A percentile compares a stretch with the other conserved stretches of the same genome.
These are phyloP conservation scores for Amanita jacksonii DNA, from an alignment of 768 basidiomycete genomes.

Conservation along the genomic window DNA sequence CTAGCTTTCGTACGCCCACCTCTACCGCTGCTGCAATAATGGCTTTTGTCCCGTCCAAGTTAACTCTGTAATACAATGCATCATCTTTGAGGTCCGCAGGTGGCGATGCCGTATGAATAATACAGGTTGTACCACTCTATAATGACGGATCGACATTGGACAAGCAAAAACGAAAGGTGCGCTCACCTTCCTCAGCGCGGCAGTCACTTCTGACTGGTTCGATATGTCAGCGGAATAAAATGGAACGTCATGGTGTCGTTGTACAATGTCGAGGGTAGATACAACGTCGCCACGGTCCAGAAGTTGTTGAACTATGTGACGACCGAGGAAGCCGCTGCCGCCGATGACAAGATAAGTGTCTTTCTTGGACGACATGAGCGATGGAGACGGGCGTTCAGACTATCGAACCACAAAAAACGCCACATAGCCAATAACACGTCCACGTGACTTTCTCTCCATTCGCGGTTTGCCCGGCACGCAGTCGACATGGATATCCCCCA, in stretches of 20 bases:
- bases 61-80: slow-evolving; percentile 82
- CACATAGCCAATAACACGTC: slow-evolving; percentile 19
- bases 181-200: slow-evolving; percentile 66
- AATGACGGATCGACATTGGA: slow-evolving; percentile 4
- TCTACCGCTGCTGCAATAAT: slow-evolving; percentile 76
- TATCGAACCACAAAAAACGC: slow-evolving; percentile 5
- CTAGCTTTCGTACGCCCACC: slow-evolving; percentile 70
- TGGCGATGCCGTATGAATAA: slow-evolving; percentile 92
- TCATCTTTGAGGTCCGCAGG: slow-evolving; percentile 56
- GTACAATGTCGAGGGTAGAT: slow-evolving; percentile 85
- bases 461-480: slow-evolving; percentile 13
- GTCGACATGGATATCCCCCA: slow-evolving; percentile 21
- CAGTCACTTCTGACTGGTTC: slow-evolving; percentile 58
- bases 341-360: slow-evolving; percentile 90
- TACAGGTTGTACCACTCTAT: slow-evolving; percentile 76
- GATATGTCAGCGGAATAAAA: slow-evolving; percentile 91
- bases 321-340: slow-evolving; percentile 86
- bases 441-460: slow-evolving; percentile 27
- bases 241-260: slow-evolving; percentile 76
- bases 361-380: slow-evolving; percentile 24
- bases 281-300: slow-evolving; percentile 72
- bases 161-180: not conserved
- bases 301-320: slow-evolving; percentile 84
- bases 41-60: slow-evolving; percentile 83
- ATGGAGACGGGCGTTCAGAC: not conserved